Percentiles rank a stretch among this genome's conserved stretches.
Conservation (phyloP, 148 eudicot species). For the Vaccinium myrtillus region DNA sequence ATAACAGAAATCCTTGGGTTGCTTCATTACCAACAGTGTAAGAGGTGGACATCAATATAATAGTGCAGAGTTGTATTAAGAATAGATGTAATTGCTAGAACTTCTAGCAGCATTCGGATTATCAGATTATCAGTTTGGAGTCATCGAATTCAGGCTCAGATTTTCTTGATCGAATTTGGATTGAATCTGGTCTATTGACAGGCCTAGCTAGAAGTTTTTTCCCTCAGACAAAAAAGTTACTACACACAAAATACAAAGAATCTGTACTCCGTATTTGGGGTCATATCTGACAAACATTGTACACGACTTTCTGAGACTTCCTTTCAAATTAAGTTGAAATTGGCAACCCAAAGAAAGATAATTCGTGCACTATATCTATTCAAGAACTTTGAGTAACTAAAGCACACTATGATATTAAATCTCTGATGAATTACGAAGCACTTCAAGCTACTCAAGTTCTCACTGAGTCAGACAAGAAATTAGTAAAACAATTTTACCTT, state of each 20-base stretch:
- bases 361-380: background rate
- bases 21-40: background rate
- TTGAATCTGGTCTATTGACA: too few relatives aligned
- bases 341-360: background rate
- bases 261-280: background rate
- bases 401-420: background rate
- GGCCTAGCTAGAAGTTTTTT: background rate
- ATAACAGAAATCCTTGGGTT: background rate
- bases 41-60: background rate
- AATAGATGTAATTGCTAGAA: too few relatives aligned
- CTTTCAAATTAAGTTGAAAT: background rate
- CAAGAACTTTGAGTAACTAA: background rate
- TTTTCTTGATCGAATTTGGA: too few relatives aligned
- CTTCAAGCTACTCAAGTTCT: background rate
- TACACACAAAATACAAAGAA: background rate
- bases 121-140: too few relatives aligned
- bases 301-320: background rate
- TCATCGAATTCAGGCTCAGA: too few relatives aligned
- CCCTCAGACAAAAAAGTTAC: background rate
- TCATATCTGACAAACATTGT: background rate
- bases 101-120: too few relatives aligned
- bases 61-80: too few relatives aligned
- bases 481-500: slow-evolving; percentile 34
- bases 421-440: background rate
- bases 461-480: background rate